phyloP scores from a whole-genome alignment of 306 rosid genomes.

The Trichosanthes cucumerina region DNA sequence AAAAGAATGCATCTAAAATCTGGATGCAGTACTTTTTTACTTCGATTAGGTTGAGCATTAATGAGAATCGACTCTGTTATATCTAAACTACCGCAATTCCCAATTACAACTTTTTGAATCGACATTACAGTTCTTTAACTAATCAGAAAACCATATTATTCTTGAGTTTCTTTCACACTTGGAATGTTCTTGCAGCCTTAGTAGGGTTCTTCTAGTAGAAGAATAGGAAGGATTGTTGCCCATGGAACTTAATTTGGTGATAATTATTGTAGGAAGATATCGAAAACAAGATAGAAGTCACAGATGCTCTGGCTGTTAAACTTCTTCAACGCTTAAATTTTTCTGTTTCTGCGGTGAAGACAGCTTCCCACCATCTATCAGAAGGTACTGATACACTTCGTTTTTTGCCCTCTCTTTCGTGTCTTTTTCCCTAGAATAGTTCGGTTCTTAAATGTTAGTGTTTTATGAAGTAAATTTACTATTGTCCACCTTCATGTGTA shows the following conservation, averaged over 20 bases:
- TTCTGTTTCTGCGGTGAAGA: conserved; percentile 68
- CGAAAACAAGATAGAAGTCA: conserved; percentile 72
- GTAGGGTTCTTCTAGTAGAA: conserved; percentile 1
- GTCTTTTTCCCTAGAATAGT: neutral
- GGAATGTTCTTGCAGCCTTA: neutral
- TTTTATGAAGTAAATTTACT: neutral
- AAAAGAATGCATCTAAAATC: neutral
- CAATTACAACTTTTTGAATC: neutral
- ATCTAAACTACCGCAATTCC: neutral
- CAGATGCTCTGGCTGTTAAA: conserved; percentile 74
- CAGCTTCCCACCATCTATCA: conserved; percentile 73
- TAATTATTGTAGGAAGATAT: conserved; percentile 61
- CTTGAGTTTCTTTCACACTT: neutral
- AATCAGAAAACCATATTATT: neutral
- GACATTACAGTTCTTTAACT: neutral
- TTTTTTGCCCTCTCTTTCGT: neutral
- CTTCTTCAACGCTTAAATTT: conserved; percentile 75
- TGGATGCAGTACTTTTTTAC: neutral
- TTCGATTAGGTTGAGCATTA: neutral
- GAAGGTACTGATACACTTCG: conserved; percentile 39
- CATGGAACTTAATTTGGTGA: conserved; percentile 14
- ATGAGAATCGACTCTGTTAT: neutral
- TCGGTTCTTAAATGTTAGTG: neutral
- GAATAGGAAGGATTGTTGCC: neutral
- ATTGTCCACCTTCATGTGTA: conserved; percentile 18